Percentiles rank a stretch among this genome's conserved stretches.
These are phyloP conservation scores for Pezizomycotina sp. DNA, from an alignment of 2,329 filamentous ascomycete species.

Conservation along the genomic window DNA sequence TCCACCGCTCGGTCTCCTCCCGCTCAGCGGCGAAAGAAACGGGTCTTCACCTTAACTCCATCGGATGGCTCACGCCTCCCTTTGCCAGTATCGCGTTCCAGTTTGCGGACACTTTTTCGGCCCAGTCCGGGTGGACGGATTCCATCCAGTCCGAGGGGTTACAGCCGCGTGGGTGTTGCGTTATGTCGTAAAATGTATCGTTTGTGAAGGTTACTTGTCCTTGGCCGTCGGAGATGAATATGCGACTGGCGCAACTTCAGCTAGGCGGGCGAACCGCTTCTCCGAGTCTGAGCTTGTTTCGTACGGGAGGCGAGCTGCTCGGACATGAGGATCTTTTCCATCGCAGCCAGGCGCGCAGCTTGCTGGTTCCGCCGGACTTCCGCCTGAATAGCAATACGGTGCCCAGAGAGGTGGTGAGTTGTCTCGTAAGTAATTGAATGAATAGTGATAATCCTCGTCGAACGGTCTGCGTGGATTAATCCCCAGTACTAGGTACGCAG, in stretches of 20 bases:
- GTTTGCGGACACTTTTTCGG: conserved; percentile 10
- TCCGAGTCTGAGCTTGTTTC: conserved; percentile 42
- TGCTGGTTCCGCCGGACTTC: conserved; percentile 59
- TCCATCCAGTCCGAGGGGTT: conserved; percentile 17
- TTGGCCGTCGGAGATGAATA: conserved; percentile 61
- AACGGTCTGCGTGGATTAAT: conserved; percentile 64
- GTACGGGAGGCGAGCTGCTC: conserved; percentile 52
- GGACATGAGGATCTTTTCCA: conserved; percentile 61
- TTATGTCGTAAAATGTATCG: conserved; percentile 47
- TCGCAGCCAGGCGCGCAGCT: conserved; percentile 55
- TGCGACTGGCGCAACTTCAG: conserved; percentile 65
- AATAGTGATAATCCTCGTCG: conserved; percentile 67
- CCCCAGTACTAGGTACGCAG: conserved; percentile 65
- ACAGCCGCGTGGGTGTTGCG: conserved; percentile 7
- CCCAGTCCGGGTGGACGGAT: conserved; percentile 12
- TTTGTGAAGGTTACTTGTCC: conserved; percentile 67
- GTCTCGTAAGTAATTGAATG: conserved; percentile 36
- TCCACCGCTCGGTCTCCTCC: conserved; percentile 50
- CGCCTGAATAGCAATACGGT: conserved; percentile 68
- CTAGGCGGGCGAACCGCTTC: conserved; percentile 67
- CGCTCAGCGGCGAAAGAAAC: conserved; percentile 10
- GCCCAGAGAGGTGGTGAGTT: conserved; percentile 59
- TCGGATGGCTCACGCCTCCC: conserved; percentile 1
- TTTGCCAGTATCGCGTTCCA: conserved; percentile 14
- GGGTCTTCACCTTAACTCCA: conserved; percentile 8